Conservation (phyloP, 345 rosid species). For the Pseudoturritis turrita region DNA sequence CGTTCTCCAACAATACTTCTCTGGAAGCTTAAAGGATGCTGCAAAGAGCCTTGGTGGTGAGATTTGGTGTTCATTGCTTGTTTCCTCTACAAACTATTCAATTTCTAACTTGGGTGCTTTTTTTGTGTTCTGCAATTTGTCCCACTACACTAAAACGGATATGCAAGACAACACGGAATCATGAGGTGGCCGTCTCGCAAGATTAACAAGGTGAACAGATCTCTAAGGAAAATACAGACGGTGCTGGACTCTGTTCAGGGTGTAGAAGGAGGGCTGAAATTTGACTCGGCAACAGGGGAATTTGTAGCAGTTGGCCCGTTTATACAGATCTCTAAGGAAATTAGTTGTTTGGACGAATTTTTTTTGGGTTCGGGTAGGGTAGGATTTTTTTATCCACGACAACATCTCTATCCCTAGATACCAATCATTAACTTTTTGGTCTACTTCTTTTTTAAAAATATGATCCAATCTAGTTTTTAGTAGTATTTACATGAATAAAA, state of each 20-base stretch:
- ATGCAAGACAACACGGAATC: constrained; percentile 92
- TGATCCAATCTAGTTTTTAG: too few species aligned
- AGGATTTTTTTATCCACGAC: too few species aligned
- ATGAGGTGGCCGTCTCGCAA: constrained; percentile 95
- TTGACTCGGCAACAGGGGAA: constrained; percentile 63
- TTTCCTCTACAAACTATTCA: not conserved
- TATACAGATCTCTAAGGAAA: too few species aligned
- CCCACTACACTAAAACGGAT: constrained; percentile 93
- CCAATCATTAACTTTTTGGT: too few species aligned
- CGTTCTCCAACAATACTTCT: constrained; percentile 83
- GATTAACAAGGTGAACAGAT: constrained; percentile 85
- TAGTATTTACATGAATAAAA: too few species aligned
- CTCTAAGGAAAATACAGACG: constrained; percentile 70
- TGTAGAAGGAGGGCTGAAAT: constrained; percentile 74
- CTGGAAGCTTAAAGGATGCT: constrained; percentile 94
- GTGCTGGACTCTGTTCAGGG: constrained; percentile 89
- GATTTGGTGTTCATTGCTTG: constrained; percentile 19
- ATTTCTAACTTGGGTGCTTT: constrained; percentile 12
- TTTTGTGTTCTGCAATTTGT: constrained; percentile 50
- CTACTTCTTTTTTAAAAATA: too few species aligned
- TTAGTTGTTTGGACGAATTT: too few species aligned
- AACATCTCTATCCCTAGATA: too few species aligned
- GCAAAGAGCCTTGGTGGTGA: constrained; percentile 94
- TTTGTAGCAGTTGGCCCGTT: constrained; percentile 57
- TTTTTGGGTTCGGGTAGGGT: too few species aligned